phyloP scores from a whole-genome alignment of 495 filamentous ascomycete species.

The Clavariopsis aquatica region DNA sequence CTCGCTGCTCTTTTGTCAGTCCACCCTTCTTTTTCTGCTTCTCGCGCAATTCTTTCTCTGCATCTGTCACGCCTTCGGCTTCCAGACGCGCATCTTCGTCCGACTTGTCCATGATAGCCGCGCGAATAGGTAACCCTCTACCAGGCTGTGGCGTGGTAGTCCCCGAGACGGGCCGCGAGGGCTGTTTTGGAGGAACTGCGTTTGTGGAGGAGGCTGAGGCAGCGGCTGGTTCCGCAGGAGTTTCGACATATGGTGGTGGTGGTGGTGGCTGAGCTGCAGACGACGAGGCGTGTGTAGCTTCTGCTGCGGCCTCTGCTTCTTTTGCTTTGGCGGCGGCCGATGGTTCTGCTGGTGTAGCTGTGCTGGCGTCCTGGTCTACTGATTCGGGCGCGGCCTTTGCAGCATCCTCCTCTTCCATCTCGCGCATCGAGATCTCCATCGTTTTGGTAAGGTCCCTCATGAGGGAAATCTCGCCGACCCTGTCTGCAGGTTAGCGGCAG shows the following conservation, averaged over 20 bases:
- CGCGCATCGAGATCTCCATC: conserved; percentile 49
- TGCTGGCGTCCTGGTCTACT: conserved; percentile 24
- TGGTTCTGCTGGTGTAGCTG: conserved; percentile 3
- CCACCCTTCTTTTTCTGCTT: conserved; percentile 88
- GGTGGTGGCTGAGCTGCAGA: conserved; percentile 22
- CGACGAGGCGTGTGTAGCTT: conserved; percentile 6
- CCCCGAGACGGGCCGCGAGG: conserved; percentile 51
- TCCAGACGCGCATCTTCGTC: conserved; percentile 78
- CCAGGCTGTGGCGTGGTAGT: conserved; percentile 65
- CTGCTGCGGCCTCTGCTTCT: conserved; percentile 23
- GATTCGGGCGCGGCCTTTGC: conserved; percentile 15
- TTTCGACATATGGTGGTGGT: conserved; percentile 32
- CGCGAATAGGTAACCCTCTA: conserved; percentile 68
- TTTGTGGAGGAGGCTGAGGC: conserved; percentile 5
- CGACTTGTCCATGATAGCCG: conserved; percentile 83
- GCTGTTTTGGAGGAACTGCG: neutral
- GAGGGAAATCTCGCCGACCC: conserved; percentile 50
- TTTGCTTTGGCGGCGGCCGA: conserved; percentile 24
- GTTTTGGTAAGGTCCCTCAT: conserved; percentile 52
- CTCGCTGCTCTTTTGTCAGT: conserved; percentile 83
- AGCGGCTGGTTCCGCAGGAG: conserved; percentile 11
- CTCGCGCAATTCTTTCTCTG: conserved; percentile 74
- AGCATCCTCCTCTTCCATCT: conserved; percentile 46
- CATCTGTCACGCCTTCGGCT: conserved; percentile 68
- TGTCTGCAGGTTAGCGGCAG: conserved; percentile 27